Conservation (phyloP, 768 basidiomycete genomes). For the Omphalotus guepiniiformis region DNA sequence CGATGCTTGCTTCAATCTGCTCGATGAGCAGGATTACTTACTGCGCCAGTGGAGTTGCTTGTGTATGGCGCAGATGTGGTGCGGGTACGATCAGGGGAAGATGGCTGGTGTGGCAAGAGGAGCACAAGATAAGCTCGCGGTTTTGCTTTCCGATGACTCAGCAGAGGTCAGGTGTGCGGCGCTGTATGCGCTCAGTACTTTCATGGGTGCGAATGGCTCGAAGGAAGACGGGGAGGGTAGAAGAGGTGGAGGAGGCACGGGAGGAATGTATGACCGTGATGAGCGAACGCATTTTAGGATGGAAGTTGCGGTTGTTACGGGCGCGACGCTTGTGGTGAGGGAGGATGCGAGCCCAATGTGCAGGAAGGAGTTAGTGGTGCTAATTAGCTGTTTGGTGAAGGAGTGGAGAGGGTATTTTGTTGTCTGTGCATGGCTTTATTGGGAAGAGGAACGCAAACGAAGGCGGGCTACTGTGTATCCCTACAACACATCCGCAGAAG, state of each 20-base stretch:
- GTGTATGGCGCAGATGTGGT: slow-evolving; percentile 96
- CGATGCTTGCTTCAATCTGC: slow-evolving; percentile 77
- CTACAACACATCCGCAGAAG: slow-evolving; percentile 40
- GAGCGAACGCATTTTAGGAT: slow-evolving; percentile 80
- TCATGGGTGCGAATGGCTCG: slow-evolving; percentile 86
- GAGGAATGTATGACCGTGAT: slow-evolving; percentile 71
- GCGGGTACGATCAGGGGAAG: slow-evolving; percentile 86
- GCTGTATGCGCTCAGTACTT: slow-evolving; percentile 87
- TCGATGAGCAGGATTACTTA: slow-evolving; percentile 89
- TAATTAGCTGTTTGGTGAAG: slow-evolving; percentile 89
- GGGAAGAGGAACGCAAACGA: slow-evolving; percentile 84
- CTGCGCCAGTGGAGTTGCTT: slow-evolving; percentile 92
- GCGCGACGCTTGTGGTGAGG: slow-evolving; percentile 81
- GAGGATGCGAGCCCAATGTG: slow-evolving; percentile 97
- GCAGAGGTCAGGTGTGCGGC: slow-evolving; percentile 92
- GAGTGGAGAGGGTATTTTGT: slow-evolving; percentile 96
- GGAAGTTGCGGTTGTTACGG: slow-evolving; percentile 90
- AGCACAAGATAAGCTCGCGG: slow-evolving; percentile 79
- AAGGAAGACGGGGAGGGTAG: slow-evolving; percentile 46
- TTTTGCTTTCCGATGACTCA: slow-evolving; percentile 77
- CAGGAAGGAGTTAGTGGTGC: slow-evolving; percentile 85
- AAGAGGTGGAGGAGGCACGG: slow-evolving; percentile 80
- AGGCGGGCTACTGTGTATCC: slow-evolving; percentile 32
- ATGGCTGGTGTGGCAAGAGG: slow-evolving; percentile 73
- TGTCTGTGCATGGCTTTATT: slow-evolving; percentile 94